A percentile compares a stretch with the other conserved stretches of the same genome.
phyloP scores from a whole-genome alignment of 192 early-diverging fungal genomes.

The Obelidium mucronatum region DNA sequence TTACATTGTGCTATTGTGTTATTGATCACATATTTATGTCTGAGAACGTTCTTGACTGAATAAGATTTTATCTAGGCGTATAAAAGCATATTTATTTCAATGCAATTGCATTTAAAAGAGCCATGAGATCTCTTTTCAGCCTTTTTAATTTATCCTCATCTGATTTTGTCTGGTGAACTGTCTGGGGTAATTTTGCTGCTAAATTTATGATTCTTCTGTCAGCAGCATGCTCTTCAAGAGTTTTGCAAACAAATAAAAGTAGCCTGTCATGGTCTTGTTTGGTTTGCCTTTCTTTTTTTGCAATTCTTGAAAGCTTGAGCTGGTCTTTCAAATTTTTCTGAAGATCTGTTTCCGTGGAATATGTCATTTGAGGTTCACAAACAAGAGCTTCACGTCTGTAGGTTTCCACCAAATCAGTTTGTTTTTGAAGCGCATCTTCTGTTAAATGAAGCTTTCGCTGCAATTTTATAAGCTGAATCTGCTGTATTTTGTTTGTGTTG shows the following conservation, averaged over 20 bases:
- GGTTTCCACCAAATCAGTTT: no score
- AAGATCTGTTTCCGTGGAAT: neutral
- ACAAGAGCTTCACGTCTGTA: neutral
- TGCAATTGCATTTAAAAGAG: neutral
- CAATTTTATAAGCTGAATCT: no score
- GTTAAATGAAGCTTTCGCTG: no score
- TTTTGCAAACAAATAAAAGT: neutral
- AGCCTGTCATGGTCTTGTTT: neutral
- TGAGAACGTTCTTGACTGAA: no score
- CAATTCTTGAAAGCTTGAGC: neutral
- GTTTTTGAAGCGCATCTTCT: no score
- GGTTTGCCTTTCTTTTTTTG: neutral
- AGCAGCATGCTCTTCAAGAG: constrained; percentile 2
- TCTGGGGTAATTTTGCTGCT: neutral
- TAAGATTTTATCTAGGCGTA: no score
- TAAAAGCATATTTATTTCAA: no score
- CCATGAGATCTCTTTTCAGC: neutral
- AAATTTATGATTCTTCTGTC: neutral
- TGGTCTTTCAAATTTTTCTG: neutral
- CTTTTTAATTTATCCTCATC: neutral
- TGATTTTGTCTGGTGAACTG: neutral
- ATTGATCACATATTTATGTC: no score
- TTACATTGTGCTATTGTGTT: no score
- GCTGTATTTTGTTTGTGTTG: no score
- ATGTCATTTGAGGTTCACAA: neutral